Conservation (phyloP, 1,284 basidiomycete genomes). For the Irpex lacteus region DNA sequence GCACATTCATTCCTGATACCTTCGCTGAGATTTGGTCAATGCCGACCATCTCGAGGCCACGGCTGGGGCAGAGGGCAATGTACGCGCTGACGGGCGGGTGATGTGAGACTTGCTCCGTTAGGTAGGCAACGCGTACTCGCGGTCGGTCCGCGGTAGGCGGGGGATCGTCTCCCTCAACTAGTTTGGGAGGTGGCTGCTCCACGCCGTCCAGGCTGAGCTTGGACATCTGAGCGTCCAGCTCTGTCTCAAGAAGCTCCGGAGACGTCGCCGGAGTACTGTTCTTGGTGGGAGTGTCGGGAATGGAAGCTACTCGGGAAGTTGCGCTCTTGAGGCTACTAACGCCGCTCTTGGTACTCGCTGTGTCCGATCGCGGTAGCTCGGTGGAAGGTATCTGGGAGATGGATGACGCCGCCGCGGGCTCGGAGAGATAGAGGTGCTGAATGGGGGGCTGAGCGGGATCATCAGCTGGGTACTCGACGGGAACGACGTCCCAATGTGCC, state of each 20-base stretch:
- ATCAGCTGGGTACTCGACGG: slow-evolving; percentile 52
- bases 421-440: slow-evolving; percentile 41
- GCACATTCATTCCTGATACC: slow-evolving; percentile 82
- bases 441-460: slow-evolving; percentile 41
- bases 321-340: slow-evolving; percentile 39
- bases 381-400: slow-evolving; percentile 30
- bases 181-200: slow-evolving; percentile 16
- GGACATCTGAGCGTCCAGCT: slow-evolving; percentile 53
- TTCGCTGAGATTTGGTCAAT: slow-evolving; percentile 94
- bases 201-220: slow-evolving; percentile 50
- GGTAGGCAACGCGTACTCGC: slow-evolving; percentile 63
- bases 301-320: slow-evolving; percentile 49
- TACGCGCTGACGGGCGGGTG: slow-evolving; percentile 95
- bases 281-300: slow-evolving; percentile 36
- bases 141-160: slow-evolving; percentile 20
- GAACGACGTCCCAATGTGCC: slow-evolving; percentile 81
- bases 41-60: slow-evolving; percentile 70
- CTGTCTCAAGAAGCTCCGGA: slow-evolving; percentile 40
- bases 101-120: slow-evolving; percentile 90
- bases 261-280: slow-evolving; percentile 47
- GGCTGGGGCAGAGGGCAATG: slow-evolving; percentile 74
- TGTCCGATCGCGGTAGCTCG: slow-evolving; percentile 57
- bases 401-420: slow-evolving; percentile 28
- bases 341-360: slow-evolving; percentile 54
- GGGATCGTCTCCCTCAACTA: slow-evolving; percentile 24